Evolutionary conservation across 2,329 filamentous ascomycete species (phyloP).

Genomic region (Gyromitra esculenta): DNA sequence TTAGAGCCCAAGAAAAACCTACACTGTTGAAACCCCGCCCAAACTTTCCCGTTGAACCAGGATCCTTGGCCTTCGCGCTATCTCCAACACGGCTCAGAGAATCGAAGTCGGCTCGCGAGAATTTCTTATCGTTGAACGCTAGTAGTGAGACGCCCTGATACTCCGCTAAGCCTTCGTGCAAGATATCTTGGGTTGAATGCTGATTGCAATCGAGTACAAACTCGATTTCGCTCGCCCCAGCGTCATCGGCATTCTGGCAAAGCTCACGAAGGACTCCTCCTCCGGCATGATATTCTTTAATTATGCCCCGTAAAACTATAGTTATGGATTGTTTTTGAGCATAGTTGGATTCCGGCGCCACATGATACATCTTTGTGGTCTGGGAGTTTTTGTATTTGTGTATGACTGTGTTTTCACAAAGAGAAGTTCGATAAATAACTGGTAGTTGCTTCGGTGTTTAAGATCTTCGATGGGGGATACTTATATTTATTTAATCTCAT

Average conservation of each 20-base stretch:
- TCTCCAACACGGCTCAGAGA: constrained; percentile 59
- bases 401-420: background rate
- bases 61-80: constrained; percentile 58
- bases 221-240: constrained; percentile 54
- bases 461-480: background rate
- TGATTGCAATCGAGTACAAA: constrained; percentile 58
- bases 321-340: constrained; percentile 57
- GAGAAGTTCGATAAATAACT: background rate
- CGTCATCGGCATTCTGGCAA: constrained; percentile 58
- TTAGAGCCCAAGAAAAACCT: constrained; percentile 20
- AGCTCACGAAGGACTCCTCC: constrained; percentile 52
- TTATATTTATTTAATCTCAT: background rate
- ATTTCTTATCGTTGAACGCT: constrained; percentile 59
- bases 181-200: constrained; percentile 56
- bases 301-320: constrained; percentile 58
- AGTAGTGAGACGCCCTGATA: constrained; percentile 60
- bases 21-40: constrained; percentile 60
- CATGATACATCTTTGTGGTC: background rate
- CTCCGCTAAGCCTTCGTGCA: constrained; percentile 56
- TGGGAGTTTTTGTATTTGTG: background rate
- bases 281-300: constrained; percentile 58
- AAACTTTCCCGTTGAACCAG: constrained; percentile 59
- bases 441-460: background rate
- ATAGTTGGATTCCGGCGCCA: constrained; percentile 15
- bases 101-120: constrained; percentile 58